These are phyloP conservation scores for Lachancea fermentati DNA, from an alignment of 805 yeast species.

Conservation along the genomic window DNA sequence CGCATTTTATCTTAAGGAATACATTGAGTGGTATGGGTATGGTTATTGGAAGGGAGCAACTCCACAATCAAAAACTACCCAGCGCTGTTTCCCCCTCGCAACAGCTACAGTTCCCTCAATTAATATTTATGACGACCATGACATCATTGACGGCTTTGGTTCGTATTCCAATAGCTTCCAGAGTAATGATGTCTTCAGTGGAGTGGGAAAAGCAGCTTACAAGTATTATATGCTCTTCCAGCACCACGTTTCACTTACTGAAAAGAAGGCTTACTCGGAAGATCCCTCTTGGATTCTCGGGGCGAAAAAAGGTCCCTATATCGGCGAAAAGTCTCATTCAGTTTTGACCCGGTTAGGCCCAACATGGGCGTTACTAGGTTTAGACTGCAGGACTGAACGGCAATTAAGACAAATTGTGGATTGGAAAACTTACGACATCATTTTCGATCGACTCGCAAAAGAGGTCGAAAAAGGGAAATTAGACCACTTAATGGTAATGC, in stretches of 20 bases:
- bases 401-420: constrained; percentile 52
- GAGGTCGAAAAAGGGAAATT: constrained; percentile 53
- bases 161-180: constrained; percentile 75
- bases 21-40: constrained; percentile 82
- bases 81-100: constrained; percentile 65
- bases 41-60: constrained; percentile 75
- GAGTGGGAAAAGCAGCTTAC: constrained; percentile 75
- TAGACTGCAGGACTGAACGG: constrained; percentile 93
- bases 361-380: constrained; percentile 63
- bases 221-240: constrained; percentile 88
- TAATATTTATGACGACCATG: constrained; percentile 92
- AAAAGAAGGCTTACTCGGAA: constrained; percentile 36
- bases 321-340: constrained; percentile 61
- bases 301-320: constrained; percentile 49
- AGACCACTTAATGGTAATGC: constrained; percentile 72
- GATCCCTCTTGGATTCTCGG: constrained; percentile 63
- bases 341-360: constrained; percentile 69
- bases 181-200: constrained; percentile 59
- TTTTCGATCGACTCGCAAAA: constrained; percentile 52
- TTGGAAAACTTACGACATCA: constrained; percentile 47
- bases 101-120: constrained; percentile 78
- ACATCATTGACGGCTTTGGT: constrained; percentile 94
- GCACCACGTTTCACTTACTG: constrained; percentile 60
- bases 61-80: constrained; percentile 54
- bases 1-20: constrained; percentile 64